Base-by-base conservation (phyloP, 2,329 filamentous ascomycete genomes). In the Cladosporium phlei region DNA sequence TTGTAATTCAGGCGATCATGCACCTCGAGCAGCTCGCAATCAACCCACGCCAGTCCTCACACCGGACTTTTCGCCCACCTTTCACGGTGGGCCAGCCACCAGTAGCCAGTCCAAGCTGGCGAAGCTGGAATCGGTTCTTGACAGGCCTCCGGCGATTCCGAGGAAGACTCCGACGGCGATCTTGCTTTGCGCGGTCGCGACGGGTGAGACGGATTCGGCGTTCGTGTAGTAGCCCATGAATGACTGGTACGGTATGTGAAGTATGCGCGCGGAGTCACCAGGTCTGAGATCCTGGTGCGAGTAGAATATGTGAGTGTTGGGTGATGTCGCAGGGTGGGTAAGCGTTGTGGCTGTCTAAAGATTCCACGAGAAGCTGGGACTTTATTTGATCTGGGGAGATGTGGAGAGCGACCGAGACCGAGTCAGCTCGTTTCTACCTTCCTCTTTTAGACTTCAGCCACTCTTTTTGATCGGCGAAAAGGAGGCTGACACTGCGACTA, bases 21-120 rank as follows among this genome's bases (percentile, higher is more conserved):
- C 47, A 34, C 50, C 56, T 17, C 17, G n/a, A 34, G 14, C n/a
- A 21, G 9, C 14, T 29, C 20, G 32, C 20, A 17, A 9, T 44
- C 40, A 44, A 11, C 27, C 20, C 24, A 37, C 29, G 22, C 28
- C 34, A 46, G 49, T 51, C 38, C 46, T 48, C 46, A 47, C 46
- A 47, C 14, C 45, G 33, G 27, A 20, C 53, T 37, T 73, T 73
- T 71, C 71, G 72, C 74, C 73, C 73, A 72, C 72, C 71, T 54
- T 61, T 75, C 69, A 75, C 69, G 71, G 71, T 70, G 73, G 73
- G 74, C 72, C 64, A 54, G 57, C 60, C 60, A 65, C 70, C 59
- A 68, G 65, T 73, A 73, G 65, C 68, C 71, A 72, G 49, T 72
- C 59, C 62, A 73, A 61, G 38, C 65, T 61, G n/a, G 66, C 70